Percentiles rank a stretch among this genome's conserved stretches.
Evolutionary conservation across 345 rosid species (phyloP).

Genomic region (Noccaea caerulescens): DNA sequence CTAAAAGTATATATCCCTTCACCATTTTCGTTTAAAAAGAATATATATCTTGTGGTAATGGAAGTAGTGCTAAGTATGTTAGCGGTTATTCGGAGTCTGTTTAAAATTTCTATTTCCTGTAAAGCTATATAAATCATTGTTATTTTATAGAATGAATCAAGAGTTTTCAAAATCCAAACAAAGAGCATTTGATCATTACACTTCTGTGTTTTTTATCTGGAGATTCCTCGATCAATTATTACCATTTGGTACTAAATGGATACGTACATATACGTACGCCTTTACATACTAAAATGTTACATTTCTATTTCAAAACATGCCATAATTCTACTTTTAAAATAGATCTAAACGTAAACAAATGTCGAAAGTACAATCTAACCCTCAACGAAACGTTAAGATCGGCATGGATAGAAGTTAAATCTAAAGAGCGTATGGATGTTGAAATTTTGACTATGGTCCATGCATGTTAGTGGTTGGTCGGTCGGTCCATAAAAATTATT

Average conservation of each 20-base stretch:
- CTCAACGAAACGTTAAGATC: background rate
- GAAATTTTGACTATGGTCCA: constrained; percentile 44
- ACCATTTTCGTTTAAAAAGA: background rate
- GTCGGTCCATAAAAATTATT: constrained; percentile 37
- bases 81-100: no score
- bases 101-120: no score
- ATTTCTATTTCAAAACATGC: background rate
- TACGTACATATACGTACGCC: constrained; percentile 4
- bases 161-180: no score
- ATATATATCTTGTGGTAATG: background rate
- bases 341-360: constrained; percentile 2
- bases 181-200: no score
- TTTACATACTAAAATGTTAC: background rate
- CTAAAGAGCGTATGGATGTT: constrained; percentile 40
- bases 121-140: no score
- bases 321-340: background rate
- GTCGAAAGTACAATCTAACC: constrained; percentile 24
- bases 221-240: background rate
- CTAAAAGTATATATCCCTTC: constrained; percentile 33
- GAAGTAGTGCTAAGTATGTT: no score
- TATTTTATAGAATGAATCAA: no score
- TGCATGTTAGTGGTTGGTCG: constrained; percentile 46
- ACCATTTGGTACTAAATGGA: background rate
- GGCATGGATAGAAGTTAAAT: constrained; percentile 36
- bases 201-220: background rate